Evolutionary conservation across 441 rosid genomes (phyloP).

Genomic region (Melastoma candidum): DNA sequence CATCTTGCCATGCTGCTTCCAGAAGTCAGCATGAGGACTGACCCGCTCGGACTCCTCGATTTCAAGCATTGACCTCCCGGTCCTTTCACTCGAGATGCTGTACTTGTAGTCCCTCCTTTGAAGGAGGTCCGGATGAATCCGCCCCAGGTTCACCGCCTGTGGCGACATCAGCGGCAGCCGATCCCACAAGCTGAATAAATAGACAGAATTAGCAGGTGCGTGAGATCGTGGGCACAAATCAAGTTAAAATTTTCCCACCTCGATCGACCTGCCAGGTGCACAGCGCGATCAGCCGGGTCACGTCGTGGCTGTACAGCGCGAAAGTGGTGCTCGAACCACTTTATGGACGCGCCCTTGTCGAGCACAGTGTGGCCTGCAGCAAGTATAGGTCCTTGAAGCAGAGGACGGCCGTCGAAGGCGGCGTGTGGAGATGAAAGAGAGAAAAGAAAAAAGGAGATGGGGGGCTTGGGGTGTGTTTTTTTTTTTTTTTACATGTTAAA

Average conservation of each 20-base stretch:
- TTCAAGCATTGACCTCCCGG: slow-evolving; percentile 34
- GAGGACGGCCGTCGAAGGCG: slow-evolving; percentile 14
- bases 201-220: no score
- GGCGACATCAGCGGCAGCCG: slow-evolving; percentile 76
- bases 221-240: neutral
- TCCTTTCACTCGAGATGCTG: slow-evolving; percentile 35
- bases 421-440: no score
- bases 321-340: slow-evolving; percentile 55
- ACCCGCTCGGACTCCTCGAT: slow-evolving; percentile 60
- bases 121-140: slow-evolving; percentile 32
- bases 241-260: slow-evolving; percentile 22
- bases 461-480: no score
- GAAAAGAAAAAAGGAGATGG: no score
- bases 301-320: slow-evolving; percentile 57
- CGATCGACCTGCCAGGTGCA: slow-evolving; percentile 75
- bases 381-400: slow-evolving; percentile 15
- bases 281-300: slow-evolving; percentile 67
- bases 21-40: slow-evolving; percentile 65
- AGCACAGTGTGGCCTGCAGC: no score
- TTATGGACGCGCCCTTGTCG: slow-evolving; percentile 18
- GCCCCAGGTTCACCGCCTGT: slow-evolving; percentile 50
- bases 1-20: slow-evolving; percentile 72
- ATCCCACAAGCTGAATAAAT: slow-evolving; percentile 23
- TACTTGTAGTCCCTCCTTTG: slow-evolving; percentile 46
- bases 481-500: no score